Percentiles rank a stretch among this genome's conserved stretches.
phyloP scores from a whole-genome alignment of 805 yeast species.

The Cyberlindnera amylophila region DNA sequence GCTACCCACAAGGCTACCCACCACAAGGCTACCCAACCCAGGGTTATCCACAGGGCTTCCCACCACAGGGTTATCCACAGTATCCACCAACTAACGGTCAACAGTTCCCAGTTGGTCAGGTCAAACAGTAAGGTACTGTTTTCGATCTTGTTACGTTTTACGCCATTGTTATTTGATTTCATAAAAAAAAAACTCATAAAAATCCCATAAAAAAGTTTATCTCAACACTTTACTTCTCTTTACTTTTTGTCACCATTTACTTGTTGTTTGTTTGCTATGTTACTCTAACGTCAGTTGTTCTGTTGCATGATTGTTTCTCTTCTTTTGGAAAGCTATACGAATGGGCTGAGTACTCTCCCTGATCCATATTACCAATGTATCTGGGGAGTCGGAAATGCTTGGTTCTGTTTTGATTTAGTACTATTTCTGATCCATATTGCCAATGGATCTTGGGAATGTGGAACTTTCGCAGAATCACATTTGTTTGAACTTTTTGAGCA shows the following conservation, averaged over 20 bases:
- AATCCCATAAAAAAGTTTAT: slow-evolving; percentile 5
- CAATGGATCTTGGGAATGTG: slow-evolving; percentile 7
- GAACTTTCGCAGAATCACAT: background rate
- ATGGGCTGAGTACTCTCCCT: slow-evolving; percentile 7
- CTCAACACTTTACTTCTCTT: background rate
- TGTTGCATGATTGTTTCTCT: background rate
- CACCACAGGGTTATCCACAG: slow-evolving; percentile 16
- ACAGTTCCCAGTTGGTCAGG: slow-evolving; percentile 7
- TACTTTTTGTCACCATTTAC: background rate
- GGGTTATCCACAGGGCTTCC: slow-evolving; percentile 17
- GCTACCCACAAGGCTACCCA: slow-evolving; percentile 18
- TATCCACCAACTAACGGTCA: too few relatives aligned
- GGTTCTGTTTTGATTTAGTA: slow-evolving; percentile 2
- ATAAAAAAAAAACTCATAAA: background rate
- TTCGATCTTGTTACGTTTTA: background rate
- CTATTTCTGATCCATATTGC: slow-evolving; percentile 7
- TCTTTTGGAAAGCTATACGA: background rate
- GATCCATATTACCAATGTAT: slow-evolving; percentile 20
- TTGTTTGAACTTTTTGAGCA: background rate
- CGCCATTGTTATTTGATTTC: slow-evolving; percentile 1
- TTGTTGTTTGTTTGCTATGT: slow-evolving; percentile 1
- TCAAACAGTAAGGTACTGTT: slow-evolving; percentile 5
- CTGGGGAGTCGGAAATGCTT: slow-evolving; percentile 6
- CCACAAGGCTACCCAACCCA: slow-evolving; percentile 20
- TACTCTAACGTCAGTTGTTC: background rate